These are phyloP conservation scores for Ophiosphaerella narmari DNA, from an alignment of 2,329 filamentous ascomycete species.

Conservation along the genomic window DNA sequence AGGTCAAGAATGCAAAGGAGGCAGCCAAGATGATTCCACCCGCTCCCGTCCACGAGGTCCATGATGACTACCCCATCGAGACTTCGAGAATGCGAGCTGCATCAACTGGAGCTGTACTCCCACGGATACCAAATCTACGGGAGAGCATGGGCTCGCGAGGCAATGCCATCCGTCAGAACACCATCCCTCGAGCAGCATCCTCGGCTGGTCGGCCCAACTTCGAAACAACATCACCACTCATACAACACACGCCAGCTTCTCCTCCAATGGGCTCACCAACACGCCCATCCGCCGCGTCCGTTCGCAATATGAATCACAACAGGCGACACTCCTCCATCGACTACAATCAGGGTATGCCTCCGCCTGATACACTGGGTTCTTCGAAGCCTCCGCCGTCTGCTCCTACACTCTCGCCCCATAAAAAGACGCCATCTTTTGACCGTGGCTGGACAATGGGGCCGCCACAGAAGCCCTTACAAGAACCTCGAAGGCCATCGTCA, in stretches of 20 bases:
- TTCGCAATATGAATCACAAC: constrained; percentile 81
- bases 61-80: constrained; percentile 44
- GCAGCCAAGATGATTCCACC: constrained; percentile 40
- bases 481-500: constrained; percentile 37
- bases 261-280: constrained; percentile 47
- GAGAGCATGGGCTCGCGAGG: constrained; percentile 38
- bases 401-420: constrained; percentile 47
- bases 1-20: constrained; percentile 66
- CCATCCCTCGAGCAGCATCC: constrained; percentile 37
- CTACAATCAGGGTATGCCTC: constrained; percentile 53
- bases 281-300: constrained; percentile 77
- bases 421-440: constrained; percentile 64
- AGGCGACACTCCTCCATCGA: constrained; percentile 88
- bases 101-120: constrained; percentile 48
- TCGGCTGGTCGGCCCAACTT: constrained; percentile 39
- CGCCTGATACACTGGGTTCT: constrained; percentile 22
- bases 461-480: constrained; percentile 37
- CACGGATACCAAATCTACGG: constrained; percentile 44
- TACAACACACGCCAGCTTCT: constrained; percentile 50
- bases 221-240: constrained; percentile 50
- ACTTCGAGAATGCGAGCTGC: constrained; percentile 52
- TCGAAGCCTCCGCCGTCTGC: constrained; percentile 25
- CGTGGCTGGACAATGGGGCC: constrained; percentile 61
- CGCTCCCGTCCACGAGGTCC: constrained; percentile 38
- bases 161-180: constrained; percentile 28